Evolutionary conservation across 2,329 filamentous ascomycete genomes (phyloP).

Genomic region (Apiospora phragmitis): DNA sequence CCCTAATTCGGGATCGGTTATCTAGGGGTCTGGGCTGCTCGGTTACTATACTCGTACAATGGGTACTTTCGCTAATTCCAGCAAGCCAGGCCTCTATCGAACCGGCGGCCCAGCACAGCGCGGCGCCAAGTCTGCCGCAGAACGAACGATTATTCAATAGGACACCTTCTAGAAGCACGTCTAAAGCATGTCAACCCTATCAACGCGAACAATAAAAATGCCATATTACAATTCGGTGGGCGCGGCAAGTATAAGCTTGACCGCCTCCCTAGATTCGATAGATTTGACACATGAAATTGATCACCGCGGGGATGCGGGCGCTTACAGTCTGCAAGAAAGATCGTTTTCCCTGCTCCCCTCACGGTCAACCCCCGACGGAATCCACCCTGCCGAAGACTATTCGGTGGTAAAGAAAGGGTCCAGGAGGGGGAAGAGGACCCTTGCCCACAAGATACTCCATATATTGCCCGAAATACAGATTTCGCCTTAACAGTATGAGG

Average conservation of each 20-base stretch:
- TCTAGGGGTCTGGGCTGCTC: neutral
- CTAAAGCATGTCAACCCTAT: neutral
- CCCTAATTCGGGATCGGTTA: neutral
- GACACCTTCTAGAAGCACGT: neutral
- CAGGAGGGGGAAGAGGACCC: neutral
- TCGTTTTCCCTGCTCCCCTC: neutral
- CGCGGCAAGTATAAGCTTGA: neutral
- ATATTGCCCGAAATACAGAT: conserved; percentile 8
- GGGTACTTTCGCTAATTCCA: neutral
- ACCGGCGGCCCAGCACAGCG: neutral
- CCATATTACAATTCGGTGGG: neutral
- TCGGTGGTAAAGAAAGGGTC: neutral
- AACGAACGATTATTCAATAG: neutral
- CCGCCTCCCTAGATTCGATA: neutral
- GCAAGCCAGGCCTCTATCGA: neutral
- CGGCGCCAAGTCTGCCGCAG: neutral
- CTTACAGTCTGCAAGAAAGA: neutral
- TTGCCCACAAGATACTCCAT: conserved; percentile 1
- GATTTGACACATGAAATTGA: neutral
- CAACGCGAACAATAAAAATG: neutral
- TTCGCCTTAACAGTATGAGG: neutral
- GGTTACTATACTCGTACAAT: neutral
- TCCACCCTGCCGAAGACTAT: neutral
- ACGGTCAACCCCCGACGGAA: neutral
- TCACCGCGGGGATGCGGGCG: neutral